Percentiles rank a stretch among this genome's conserved stretches.
Conservation (phyloP, 2,329 filamentous ascomycete genomes). For the Colletotrichum sp. region DNA sequence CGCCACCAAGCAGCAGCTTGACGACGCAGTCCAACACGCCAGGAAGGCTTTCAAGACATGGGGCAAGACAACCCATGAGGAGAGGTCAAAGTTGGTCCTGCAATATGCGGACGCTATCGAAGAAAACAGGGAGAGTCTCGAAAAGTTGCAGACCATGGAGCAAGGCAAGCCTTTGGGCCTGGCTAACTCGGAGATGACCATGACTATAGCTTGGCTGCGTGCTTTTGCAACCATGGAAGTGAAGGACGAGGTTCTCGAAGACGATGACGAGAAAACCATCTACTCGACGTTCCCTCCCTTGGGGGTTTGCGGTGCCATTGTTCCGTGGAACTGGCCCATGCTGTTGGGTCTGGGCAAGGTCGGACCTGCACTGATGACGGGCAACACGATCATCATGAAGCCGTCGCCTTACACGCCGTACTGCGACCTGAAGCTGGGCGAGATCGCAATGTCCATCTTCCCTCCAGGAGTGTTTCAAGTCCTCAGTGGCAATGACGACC, state of each 20-base stretch:
- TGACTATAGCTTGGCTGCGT: slow-evolving; percentile 23
- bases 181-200: slow-evolving; percentile 18
- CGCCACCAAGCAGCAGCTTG: slow-evolving; percentile 29
- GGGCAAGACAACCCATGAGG: slow-evolving; percentile 29
- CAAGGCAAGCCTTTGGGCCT: slow-evolving; percentile 30
- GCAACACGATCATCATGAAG: slow-evolving; percentile 60
- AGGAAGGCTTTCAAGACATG: slow-evolving; percentile 31
- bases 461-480: slow-evolving; percentile 66
- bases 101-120: slow-evolving; percentile 29
- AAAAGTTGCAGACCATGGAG: slow-evolving; percentile 27
- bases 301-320: slow-evolving; percentile 49
- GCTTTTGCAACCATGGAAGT: slow-evolving; percentile 28
- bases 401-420: slow-evolving; percentile 64
- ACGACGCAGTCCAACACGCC: slow-evolving; percentile 31
- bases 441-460: slow-evolving; percentile 62
- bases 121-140: slow-evolving; percentile 25
- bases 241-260: slow-evolving; percentile 41
- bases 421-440: slow-evolving; percentile 59
- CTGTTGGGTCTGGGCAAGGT: slow-evolving; percentile 56
- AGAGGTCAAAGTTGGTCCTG: slow-evolving; percentile 25
- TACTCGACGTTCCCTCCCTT: slow-evolving; percentile 30
- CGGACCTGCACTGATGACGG: slow-evolving; percentile 59
- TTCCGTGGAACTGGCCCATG: slow-evolving; percentile 54
- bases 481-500: slow-evolving; percentile 61
- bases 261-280: slow-evolving; percentile 34